Base-by-base conservation (phyloP, 73 alveolate genomes). In the Blepharisma stoltei region DNA sequence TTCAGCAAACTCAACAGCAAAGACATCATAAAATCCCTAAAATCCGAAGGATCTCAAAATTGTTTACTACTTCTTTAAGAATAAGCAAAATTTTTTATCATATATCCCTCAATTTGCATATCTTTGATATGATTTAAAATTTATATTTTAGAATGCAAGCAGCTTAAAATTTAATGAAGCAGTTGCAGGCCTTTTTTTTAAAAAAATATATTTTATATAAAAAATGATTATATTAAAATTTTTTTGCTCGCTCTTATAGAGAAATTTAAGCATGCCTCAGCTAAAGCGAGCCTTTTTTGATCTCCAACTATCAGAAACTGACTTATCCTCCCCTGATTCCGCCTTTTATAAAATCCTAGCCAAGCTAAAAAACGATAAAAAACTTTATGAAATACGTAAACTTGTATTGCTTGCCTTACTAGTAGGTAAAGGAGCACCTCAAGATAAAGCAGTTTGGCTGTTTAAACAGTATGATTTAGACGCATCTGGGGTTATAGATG, bases 351-450 rank as follows among this genome's bases (percentile, higher is more conserved):
- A 60, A 14, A n/a, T 60, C 23, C 47, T 60, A 60, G 0, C 49
- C 2, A 14, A 25, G 23, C 18, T 25, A 25, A 60, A 60, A 60
- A 60, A 60, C 46, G 73, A 60, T 1, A 60, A 25, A 60, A 60
- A 60, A 14, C 73, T 60, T 60, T 60, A 20, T 25, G 73, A 60
- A 60, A 38, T 60, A 8, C 73, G 73, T 5, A 60, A 60, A 60
- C 45, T 60, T 11, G 23, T 25, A 11, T 60, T 60, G 5, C 14
- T 60, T 9, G 37, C 48, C 38, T 14, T 60, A 60, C 23, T 18
- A 0, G 18, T 60, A 14, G 73, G 73, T 18, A 60, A 18, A 60
- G 73, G 73, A 60, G 0, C 18, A 2, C 49, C 73, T 8, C 18
- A 38, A 8, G 73, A 60, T 25, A 60, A 60, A 60, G 11, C 18